phyloP scores from a whole-genome alignment of 2,329 filamentous ascomycete genomes.

The Coniochaeta pulveracea region DNA sequence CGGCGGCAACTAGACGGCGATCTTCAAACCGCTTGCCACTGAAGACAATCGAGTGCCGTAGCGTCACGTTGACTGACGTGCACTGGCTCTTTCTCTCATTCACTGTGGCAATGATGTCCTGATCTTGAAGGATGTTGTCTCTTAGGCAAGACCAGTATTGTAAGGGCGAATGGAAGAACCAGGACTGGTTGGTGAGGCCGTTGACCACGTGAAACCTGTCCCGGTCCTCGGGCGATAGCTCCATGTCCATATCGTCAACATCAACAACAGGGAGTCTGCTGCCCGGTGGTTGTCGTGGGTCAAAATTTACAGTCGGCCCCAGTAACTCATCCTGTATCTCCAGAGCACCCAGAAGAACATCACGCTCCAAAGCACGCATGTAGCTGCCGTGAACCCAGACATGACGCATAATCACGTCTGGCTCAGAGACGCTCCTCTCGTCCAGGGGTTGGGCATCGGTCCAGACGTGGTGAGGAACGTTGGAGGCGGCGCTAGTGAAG shows the following conservation, averaged over 20 bases:
- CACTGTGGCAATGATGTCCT: slow-evolving; percentile 56
- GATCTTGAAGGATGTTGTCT: slow-evolving; percentile 45
- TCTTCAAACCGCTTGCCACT: slow-evolving; percentile 69
- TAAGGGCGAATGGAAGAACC: slow-evolving; percentile 75
- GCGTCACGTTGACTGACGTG: slow-evolving; percentile 60
- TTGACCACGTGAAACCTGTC: slow-evolving; percentile 48
- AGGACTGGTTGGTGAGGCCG: slow-evolving; percentile 49
- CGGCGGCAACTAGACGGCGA: slow-evolving; percentile 55
- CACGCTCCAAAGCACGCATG: slow-evolving; percentile 60
- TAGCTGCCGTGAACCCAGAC: slow-evolving; percentile 75
- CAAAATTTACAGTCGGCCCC: slow-evolving; percentile 45
- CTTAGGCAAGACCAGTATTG: slow-evolving; percentile 69
- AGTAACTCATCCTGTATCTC: slow-evolving; percentile 60
- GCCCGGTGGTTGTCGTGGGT: slow-evolving; percentile 27
- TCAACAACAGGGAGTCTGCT: no score
- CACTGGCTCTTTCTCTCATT: slow-evolving; percentile 50
- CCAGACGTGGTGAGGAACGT: slow-evolving; percentile 71
- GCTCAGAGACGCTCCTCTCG: slow-evolving; percentile 33
- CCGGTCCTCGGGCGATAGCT: slow-evolving; percentile 32
- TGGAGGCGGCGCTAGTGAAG: slow-evolving; percentile 59
- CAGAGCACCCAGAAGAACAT: slow-evolving; percentile 55
- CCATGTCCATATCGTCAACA: slow-evolving; percentile 16
- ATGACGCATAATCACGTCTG: slow-evolving; percentile 72
- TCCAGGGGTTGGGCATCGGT: slow-evolving; percentile 58
- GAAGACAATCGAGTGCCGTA: slow-evolving; percentile 70